Percentiles rank a stretch among this genome's conserved stretches.
These are phyloP conservation scores for Poa annua DNA, from an alignment of 176 grass and related monocot species.

Conservation along the genomic window DNA sequence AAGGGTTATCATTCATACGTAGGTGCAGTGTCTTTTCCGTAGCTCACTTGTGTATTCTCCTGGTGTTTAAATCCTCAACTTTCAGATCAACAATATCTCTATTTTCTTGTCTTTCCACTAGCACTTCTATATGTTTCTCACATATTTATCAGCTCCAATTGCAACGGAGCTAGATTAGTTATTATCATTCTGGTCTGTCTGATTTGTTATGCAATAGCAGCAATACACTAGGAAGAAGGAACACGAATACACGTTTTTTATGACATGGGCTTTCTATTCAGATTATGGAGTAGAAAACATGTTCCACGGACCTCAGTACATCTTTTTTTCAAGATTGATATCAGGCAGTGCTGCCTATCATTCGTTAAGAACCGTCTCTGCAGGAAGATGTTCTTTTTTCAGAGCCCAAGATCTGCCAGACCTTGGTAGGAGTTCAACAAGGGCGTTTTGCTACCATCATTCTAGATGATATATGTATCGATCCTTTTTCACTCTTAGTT, in stretches of 20 bases:
- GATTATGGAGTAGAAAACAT: too few species aligned
- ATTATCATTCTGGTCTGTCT: not conserved
- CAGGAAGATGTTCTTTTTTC: not conserved
- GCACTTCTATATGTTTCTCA: not conserved
- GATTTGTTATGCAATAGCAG: not conserved
- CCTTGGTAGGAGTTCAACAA: slow-evolving; percentile 7
- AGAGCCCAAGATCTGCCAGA: too few species aligned
- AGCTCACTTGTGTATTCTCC: not conserved
- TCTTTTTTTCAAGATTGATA: not conserved
- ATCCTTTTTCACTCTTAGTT: not conserved
- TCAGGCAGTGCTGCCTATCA: not conserved
- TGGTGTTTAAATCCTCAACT: not conserved
- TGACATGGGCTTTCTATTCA: too few species aligned
- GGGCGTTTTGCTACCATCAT: not conserved
- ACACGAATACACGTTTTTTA: not conserved
- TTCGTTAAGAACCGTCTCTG: not conserved
- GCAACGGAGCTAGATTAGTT: not conserved
- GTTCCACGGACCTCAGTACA: too few species aligned
- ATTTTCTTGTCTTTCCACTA: not conserved
- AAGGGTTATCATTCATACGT: not conserved
- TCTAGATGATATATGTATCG: not conserved
- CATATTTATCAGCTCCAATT: not conserved
- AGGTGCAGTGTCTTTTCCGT: not conserved
- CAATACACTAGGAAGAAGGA: not conserved
- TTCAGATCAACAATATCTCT: not conserved